phyloP scores from a whole-genome alignment of 164 flowering plant genomes.

The Umbellularia californica region DNA sequence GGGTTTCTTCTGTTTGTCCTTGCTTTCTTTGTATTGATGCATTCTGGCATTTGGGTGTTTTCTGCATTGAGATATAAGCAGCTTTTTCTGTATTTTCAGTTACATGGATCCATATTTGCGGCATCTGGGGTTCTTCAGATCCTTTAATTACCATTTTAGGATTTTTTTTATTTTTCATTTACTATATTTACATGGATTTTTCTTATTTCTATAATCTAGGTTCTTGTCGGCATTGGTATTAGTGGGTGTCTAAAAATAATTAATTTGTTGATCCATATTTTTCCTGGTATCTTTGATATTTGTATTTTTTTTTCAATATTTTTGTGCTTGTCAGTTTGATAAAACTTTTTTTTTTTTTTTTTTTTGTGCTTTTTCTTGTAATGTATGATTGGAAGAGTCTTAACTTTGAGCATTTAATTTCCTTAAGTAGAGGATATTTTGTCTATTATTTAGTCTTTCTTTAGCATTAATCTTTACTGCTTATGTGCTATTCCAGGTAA shows the following conservation, averaged over 20 bases:
- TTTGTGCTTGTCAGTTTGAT: too few species aligned
- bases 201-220: background rate
- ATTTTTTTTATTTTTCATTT: too few species aligned
- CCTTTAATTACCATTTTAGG: background rate
- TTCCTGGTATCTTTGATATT: too few species aligned
- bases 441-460: too few species aligned
- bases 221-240: background rate
- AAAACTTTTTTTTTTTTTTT: too few species aligned
- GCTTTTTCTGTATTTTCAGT: background rate
- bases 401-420: too few species aligned
- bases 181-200: background rate
- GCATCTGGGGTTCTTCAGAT: background rate
- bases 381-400: background rate
- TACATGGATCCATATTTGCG: background rate
- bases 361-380: background rate
- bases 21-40: background rate
- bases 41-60: background rate
- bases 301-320: too few species aligned
- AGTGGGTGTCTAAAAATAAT: background rate
- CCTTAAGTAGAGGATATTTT: too few species aligned
- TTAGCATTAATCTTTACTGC: too few species aligned
- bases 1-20: background rate
- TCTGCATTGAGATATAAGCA: background rate
- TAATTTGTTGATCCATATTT: too few species aligned
- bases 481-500: too few species aligned